Conservation (phyloP, 352 stramenopile species). For the Blastocystis sp. region DNA sequence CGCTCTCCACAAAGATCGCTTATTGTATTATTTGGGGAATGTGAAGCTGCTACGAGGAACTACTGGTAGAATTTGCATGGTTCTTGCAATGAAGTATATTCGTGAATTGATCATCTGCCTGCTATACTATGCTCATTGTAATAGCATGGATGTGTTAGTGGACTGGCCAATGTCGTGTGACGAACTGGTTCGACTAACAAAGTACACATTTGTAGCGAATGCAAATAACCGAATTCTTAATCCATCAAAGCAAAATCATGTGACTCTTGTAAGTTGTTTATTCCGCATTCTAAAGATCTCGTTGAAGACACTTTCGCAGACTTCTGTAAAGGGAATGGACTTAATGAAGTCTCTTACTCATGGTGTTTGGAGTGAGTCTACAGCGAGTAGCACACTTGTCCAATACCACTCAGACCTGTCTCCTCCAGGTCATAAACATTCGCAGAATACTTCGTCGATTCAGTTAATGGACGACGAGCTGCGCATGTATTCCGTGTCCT, state of each 20-base stretch:
- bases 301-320: background rate
- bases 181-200: background rate
- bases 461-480: background rate
- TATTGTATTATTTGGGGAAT: conserved; percentile 36
- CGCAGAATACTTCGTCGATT: background rate
- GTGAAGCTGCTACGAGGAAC: conserved; percentile 16
- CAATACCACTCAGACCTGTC: background rate
- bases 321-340: background rate
- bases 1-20: conserved; percentile 2
- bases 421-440: background rate
- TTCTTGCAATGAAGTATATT: conserved; percentile 29
- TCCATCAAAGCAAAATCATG: conserved; percentile 5
- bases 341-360: background rate
- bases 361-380: background rate
- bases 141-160: background rate
- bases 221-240: conserved; percentile 25
- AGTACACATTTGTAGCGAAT: conserved; percentile 19
- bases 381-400: background rate
- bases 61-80: background rate
- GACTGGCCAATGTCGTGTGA: background rate
- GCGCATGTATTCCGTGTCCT: conserved; percentile 1
- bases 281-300: conserved; percentile 27
- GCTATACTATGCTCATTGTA: conserved; percentile 3
- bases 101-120: conserved; percentile 37
- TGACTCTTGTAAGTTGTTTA: conserved; percentile 1